Conservation (phyloP, 305 asterid species). For the Euphrasia arctica region DNA sequence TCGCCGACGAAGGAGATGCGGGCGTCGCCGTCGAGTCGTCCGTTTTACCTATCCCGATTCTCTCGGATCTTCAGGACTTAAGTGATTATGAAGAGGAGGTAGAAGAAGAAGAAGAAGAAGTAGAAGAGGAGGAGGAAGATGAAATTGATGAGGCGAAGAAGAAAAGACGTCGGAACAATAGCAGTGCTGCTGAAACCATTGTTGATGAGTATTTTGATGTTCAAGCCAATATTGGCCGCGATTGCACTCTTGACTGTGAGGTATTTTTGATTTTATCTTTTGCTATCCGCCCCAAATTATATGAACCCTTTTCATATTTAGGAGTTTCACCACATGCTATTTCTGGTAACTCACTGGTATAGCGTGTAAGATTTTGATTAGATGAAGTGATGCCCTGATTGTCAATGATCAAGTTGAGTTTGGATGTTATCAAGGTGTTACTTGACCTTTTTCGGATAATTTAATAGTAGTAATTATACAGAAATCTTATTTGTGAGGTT, state of each 20-base stretch:
- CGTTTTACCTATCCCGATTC: slow-evolving; percentile 10
- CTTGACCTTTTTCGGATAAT: background rate
- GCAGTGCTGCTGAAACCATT: slow-evolving; percentile 23
- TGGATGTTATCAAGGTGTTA: too few species aligned
- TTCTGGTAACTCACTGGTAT: too few species aligned
- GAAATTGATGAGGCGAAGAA: slow-evolving; percentile 33
- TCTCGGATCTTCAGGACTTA: slow-evolving; percentile 35
- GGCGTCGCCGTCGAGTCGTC: slow-evolving; percentile 27
- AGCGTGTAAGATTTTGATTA: too few species aligned
- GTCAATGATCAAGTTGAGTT: too few species aligned
- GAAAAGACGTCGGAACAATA: slow-evolving; percentile 28
- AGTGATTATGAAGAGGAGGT: slow-evolving; percentile 31
- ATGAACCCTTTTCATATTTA: background rate
- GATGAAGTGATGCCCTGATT: too few species aligned
- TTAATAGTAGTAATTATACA: background rate
- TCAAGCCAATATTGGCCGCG: slow-evolving; percentile 70
- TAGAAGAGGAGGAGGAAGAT: slow-evolving; percentile 28
- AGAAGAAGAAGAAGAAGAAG: slow-evolving; percentile 29
- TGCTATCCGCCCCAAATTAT: background rate
- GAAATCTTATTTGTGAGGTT: background rate
- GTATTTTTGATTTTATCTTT: slow-evolving; percentile 29
- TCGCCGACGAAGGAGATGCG: slow-evolving; percentile 26
- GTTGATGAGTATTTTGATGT: slow-evolving; percentile 49
- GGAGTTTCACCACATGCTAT: background rate
- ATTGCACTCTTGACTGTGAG: slow-evolving; percentile 84